Base-by-base conservation (phyloP, 768 basidiomycete genomes). In the Boletus edulis region DNA sequence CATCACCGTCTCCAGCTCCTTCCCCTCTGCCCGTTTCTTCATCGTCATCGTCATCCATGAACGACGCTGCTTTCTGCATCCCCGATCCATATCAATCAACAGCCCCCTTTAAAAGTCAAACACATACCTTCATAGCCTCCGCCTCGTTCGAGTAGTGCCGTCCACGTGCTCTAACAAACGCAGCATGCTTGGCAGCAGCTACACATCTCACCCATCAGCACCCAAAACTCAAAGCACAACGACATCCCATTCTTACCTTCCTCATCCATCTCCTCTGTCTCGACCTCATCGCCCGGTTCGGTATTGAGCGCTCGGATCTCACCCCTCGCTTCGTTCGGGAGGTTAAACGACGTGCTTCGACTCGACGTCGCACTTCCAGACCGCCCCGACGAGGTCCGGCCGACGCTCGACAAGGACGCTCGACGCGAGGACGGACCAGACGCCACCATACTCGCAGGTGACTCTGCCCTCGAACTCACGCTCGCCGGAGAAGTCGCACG, bases 81-180 rank as follows among this genome's bases (percentile, higher is more conserved):
- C 45, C 62, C 55, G 55, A 40, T 60, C 54, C 24, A 24, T 6
- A 7, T 52, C 46, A 0, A 31, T 24, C 29, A 38, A 35, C n/a
- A 39, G 8, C 15, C 38, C 15, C 17, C 7, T 14, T 14, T 0
- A 9, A 39, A 9, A 39, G 13, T 29, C n/a, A 54, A 4, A 17
- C 27, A 46, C 70, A 44, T 71, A 87, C 91, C 84, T 93, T 93
- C 92, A 94, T 93, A 17, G 91, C 92, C 67, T 93, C 89, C 2
- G 89, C 92, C 67, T 94, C 92, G 48, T 94, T 93, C 6, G 91
- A 92, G 62, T 94, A 94, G 65, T 94, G 92, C 52, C 89, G 78
- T 51, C 87, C 89, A 22, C 91, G 81, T 22, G 90, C 91, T 60
- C 82, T 81, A 32, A 92, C 77, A 63, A 94, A 94, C 22, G 78